Evolutionary conservation across 768 basidiomycete genomes (phyloP), one percentile per base, ranked within the genome.

Genomic region (Termitomyces sp.): DNA sequence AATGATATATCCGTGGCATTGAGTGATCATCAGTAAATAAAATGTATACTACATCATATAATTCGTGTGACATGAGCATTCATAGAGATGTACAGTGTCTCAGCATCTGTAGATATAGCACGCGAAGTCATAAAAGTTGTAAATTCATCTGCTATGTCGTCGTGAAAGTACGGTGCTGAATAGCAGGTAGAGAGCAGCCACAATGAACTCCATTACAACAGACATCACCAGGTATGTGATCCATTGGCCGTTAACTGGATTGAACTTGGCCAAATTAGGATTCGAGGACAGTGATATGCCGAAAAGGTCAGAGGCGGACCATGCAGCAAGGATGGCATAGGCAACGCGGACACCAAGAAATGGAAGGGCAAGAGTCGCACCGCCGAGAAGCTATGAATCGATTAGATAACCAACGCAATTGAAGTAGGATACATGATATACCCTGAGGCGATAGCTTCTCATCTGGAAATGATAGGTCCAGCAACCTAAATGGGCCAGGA

Each of bases 251-350:
- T 79, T 81, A 39, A 83, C 66, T 54, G 83, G 76, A 65, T 87
- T 85, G 69, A 88, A 83, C 68, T 80, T 79, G 40, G 79, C 79
- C 7, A 89, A 77, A 6, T 75, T 71, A 20, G 74, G 63, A 63
- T 81, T 81, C 22, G 73, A 62, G 8, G 79, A 78, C 33, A 68
- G 71, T 51, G 72, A 48, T 33, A 61, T 51, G 57, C 79, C 81
- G 53, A 79, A 76, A 51, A 78, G 67, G 62, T 79, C 78, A 13
- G 78, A 75, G 16, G 87, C 74, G 22, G 86, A 85, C 75, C 82
- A 89, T 7, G 81, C 81, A 32, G 82, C 77, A 45, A 90, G 77
- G 39, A 90, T 72, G 48, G 80, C 77, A 67, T 89, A 90, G n/a
- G 78, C 75, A 59, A 81, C 78, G 57, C 81, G 79, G 38, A 84